Percentiles rank a stretch among this genome's conserved stretches.
These are phyloP conservation scores for Wallacemonas sp. DNA, from an alignment of 208 protist genomes.

Conservation along the genomic window DNA sequence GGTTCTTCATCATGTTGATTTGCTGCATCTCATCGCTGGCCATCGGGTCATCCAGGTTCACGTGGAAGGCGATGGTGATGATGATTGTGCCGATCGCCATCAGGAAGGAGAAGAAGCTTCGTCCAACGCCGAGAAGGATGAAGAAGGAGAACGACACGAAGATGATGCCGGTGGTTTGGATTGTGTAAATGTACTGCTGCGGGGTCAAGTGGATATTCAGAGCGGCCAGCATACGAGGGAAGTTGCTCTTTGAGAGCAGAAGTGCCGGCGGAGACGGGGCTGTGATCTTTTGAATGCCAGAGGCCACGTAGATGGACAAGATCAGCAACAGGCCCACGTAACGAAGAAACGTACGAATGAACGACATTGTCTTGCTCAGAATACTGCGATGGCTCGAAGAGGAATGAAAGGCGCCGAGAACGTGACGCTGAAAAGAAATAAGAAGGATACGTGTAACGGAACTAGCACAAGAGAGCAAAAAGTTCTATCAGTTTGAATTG, in stretches of 20 bases:
- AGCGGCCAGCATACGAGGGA: slow-evolving; percentile 44
- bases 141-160: slow-evolving; percentile 78
- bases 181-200: slow-evolving; percentile 48
- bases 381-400: too few species aligned
- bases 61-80: slow-evolving; percentile 58
- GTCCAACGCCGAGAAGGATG: slow-evolving; percentile 76
- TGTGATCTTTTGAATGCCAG: slow-evolving; percentile 53
- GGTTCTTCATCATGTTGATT: slow-evolving; percentile 58
- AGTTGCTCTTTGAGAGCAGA: slow-evolving; percentile 67
- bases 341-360: slow-evolving; percentile 46
- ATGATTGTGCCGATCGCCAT: slow-evolving; percentile 51
- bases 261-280: slow-evolving; percentile 41
- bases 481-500: too few species aligned
- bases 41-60: slow-evolving; percentile 47
- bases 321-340: slow-evolving; percentile 67
- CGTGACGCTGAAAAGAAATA: too few species aligned
- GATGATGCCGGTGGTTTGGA: slow-evolving; percentile 55
- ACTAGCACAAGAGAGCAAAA: too few species aligned
- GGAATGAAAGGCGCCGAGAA: too few species aligned
- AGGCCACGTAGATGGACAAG: slow-evolving; percentile 50
- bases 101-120: slow-evolving; percentile 77
- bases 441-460: too few species aligned
- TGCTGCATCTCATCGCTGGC: slow-evolving; percentile 31
- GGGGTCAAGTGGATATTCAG: slow-evolving; percentile 22
- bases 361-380: neutral